Base-by-base conservation (phyloP, 208 protist genomes). In the Wallacemonas sp. region DNA sequence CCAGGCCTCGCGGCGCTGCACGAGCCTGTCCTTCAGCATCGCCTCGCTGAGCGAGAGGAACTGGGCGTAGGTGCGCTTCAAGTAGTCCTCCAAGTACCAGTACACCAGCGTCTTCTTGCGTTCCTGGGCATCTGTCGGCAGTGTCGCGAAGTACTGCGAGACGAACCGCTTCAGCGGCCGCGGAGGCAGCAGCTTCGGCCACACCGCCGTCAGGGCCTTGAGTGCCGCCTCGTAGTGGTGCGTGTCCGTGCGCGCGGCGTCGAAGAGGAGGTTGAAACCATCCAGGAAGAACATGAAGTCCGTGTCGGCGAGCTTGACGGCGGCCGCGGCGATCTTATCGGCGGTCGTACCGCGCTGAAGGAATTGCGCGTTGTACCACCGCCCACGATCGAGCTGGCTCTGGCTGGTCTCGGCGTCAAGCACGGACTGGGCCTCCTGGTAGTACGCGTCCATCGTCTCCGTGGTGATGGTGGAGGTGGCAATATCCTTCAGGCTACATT, bases 231-330 rank as follows among this genome's bases (percentile, higher is more conserved):
- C 91, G 74, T 93, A 96, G 79, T 96, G 91, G 64, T 96, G 91
- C 38, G 91, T 88, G 75, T 96, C 91, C 14, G 84, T 87, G 60
- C 86, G 79, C 29, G 91, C 91, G 17, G 88, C 93, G 64, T 96
- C 91, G 67, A 96, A 96, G 29, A 96, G 85, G 26, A 93, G 67
- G 54, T 87, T 88, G 78, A 96, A 96, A 29, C 83, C 85, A 34
- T 96, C 91, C 23, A 96, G 49, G 74, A 93, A 93, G 27, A 96
- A 92, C 91, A 96, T 96, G 67, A 96, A 96, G 54, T 96, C 91
- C 14, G 78, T 92, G 75, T 96, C 88, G n/a, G 80, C 79, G 34
- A 96, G 72, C 72, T 96, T 96, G 26, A 96, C 86, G 3, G 91
- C 91, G 21, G 91, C 87, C 1, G 91, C 81, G 55, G 91, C 91